phyloP scores from a whole-genome alignment of 345 rosid species.

The Erucastrum elatum region DNA sequence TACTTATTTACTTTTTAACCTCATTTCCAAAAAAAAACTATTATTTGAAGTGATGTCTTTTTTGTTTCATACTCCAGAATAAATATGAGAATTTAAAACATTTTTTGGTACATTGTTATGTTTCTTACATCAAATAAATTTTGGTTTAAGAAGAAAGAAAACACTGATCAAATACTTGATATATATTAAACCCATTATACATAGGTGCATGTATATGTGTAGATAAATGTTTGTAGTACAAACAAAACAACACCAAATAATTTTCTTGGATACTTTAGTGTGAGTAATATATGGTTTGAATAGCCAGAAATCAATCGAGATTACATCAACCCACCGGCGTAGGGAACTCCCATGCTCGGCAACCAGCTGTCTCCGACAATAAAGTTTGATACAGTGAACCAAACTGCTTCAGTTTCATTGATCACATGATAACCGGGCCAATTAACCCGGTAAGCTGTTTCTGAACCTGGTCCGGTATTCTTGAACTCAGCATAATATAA shows the following conservation, averaged over 20 bases:
- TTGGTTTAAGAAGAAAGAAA: background rate
- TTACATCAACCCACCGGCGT: conserved; percentile 26
- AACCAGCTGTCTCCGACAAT: conserved; percentile 46
- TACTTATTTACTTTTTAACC: background rate
- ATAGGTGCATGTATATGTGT: background rate
- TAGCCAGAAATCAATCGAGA: background rate
- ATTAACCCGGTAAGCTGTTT: conserved; percentile 40
- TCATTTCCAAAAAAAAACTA: background rate
- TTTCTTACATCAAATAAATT: background rate
- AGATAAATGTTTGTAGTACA: background rate
- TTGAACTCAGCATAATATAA: conserved; percentile 49
- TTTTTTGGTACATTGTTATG: background rate
- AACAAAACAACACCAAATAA: background rate
- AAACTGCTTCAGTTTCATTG: conserved; percentile 42
- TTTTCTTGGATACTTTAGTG: background rate
- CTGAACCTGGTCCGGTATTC: conserved; percentile 48
- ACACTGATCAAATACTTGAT: background rate
- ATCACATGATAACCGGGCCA: conserved; percentile 48
- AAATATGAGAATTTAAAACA: background rate
- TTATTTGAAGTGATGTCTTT: background rate
- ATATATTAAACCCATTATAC: background rate
- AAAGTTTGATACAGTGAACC: conserved; percentile 44
- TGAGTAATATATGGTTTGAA: background rate
- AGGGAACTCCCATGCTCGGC: conserved; percentile 36
- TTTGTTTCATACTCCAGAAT: background rate